phyloP scores from a whole-genome alignment of 208 protist genomes.

The Leishmania braziliensis region DNA sequence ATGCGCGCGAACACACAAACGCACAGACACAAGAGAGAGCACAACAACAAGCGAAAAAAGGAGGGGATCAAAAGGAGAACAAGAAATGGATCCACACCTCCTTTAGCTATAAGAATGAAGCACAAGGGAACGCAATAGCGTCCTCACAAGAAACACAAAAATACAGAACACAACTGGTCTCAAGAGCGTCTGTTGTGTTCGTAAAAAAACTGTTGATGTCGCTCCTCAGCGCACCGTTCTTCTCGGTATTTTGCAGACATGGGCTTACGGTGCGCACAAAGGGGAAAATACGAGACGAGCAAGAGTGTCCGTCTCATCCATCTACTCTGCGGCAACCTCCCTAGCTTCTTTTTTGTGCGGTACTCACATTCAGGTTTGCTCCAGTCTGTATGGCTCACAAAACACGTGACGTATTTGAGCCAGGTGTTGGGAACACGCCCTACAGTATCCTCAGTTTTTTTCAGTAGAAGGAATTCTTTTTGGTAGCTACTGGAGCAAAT shows the following conservation, averaged over 20 bases:
- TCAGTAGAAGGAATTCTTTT: too few species aligned
- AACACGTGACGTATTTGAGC: neutral
- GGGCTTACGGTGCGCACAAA: neutral
- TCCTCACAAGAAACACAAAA: constrained; percentile 5
- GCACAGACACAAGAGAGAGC: constrained; percentile 8
- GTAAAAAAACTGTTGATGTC: neutral
- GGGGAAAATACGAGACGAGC: neutral
- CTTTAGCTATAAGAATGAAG: constrained; percentile 10
- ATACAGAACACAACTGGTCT: constrained; percentile 3
- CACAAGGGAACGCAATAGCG: neutral
- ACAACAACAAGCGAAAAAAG: constrained; percentile 6
- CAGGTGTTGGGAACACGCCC: neutral
- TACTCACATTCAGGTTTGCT: neutral
- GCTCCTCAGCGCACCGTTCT: neutral
- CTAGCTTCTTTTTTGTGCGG: neutral
- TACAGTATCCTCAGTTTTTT: neutral
- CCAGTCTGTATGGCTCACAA: neutral
- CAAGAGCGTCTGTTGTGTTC: neutral
- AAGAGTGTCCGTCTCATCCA: neutral
- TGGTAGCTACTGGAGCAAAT: neutral
- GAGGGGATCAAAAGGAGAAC: neutral
- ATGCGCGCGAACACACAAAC: neutral
- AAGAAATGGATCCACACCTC: neutral
- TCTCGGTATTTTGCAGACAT: neutral
- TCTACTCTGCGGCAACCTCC: neutral